Base-by-base conservation (phyloP, 2,329 filamentous ascomycete genomes). In the Calonectria pseudoturangicola region DNA sequence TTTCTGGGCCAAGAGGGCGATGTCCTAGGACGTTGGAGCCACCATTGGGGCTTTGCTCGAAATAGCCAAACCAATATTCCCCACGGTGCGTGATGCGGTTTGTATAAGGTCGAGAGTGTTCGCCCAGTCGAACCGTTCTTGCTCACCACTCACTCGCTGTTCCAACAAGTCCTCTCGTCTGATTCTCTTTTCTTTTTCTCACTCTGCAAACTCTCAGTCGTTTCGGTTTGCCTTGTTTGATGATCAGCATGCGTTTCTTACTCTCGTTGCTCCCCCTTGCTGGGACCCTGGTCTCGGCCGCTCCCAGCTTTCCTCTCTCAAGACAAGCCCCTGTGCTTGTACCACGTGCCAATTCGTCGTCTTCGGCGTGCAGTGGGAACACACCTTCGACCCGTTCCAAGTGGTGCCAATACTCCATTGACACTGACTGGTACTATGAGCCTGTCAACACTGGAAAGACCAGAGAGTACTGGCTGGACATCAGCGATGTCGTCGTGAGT, bases 361-460 rank as follows among this genome's bases (percentile, higher is more conserved):
- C 64, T 21, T 27, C 36, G 15, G 21, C 64, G 9, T 76, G 74
- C 33, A 21, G 25, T 16, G 73, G 74, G 4, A 83, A 83, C 75
- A 80, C 80, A 2, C 76, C 82, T 1, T 80, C 75, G 12, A 79
- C 81, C 25, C 81, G 83, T 10, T 72, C 73, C 9, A 76, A 83
- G 73, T 88, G 88, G 88, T 88, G 88, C 28, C 83, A 88, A 51
- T 87, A 86, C 72, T 86, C 85, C 62, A 83, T 89, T 56, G 81
- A 85, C 48, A 89, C 87, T 2, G 85, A 90, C 77, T 89, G 86
- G 76, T 83, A 81, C 33, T 79, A 80, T 0, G 79, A 81, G 1
- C 80, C 79, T 8, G 85, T 87, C 3, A 81, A 88, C 63, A 90
- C 88, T 1, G 87, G 88, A 2, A 86, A 88, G 0, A 88, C 85